A percentile compares a stretch with the other conserved stretches of the same genome.
These are phyloP conservation scores for Astrothelium subdiscretum DNA, from an alignment of 495 filamentous ascomycete genomes.

Conservation along the genomic window DNA sequence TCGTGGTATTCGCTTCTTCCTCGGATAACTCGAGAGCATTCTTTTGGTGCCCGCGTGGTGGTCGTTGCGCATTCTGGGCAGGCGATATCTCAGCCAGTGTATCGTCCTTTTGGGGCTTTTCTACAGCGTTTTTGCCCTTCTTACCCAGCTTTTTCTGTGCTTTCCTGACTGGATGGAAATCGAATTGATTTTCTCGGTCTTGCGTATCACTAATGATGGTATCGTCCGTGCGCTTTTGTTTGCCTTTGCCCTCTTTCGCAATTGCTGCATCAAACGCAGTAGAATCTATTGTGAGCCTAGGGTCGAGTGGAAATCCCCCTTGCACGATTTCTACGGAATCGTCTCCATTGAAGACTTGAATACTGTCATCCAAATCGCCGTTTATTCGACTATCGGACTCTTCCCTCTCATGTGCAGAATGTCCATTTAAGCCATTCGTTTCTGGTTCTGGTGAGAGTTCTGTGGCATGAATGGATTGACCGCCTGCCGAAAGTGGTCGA, in stretches of 20 bases:
- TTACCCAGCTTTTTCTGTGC: neutral
- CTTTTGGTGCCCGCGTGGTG: neutral
- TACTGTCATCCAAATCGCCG: neutral
- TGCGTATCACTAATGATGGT: neutral
- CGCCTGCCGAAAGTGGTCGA: constrained; percentile 1
- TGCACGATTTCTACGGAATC: constrained; percentile 11
- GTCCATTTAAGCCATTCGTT: neutral
- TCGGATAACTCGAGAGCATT: too few species aligned
- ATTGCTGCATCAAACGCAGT: neutral
- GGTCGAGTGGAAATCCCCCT: neutral
- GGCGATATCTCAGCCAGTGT: neutral
- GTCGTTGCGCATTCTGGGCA: neutral
- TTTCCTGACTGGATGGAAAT: neutral
- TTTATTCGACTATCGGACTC: neutral
- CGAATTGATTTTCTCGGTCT: neutral
- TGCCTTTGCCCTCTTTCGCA: neutral
- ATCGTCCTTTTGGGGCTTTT: neutral
- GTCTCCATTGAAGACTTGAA: constrained; percentile 4
- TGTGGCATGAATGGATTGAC: neutral
- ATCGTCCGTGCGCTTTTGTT: neutral
- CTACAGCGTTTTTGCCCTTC: neutral
- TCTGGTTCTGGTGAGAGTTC: constrained; percentile 1
- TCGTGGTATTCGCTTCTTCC: neutral
- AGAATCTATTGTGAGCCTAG: neutral
- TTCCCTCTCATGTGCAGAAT: neutral